Evolutionary conservation across 257 asterid genomes (phyloP).

Genomic region (Salvia miltiorrhiza): DNA sequence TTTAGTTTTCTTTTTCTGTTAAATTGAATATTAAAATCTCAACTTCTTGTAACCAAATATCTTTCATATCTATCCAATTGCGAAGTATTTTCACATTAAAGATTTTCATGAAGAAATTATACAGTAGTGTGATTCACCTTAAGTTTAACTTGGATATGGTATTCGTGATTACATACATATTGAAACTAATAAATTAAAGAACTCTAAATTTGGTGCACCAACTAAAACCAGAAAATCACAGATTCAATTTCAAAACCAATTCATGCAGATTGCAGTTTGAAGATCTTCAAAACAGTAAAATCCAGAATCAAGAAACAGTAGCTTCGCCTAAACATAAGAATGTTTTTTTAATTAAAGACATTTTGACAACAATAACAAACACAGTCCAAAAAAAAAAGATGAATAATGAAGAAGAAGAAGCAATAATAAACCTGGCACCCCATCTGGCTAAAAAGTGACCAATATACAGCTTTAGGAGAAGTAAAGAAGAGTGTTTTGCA

Average conservation of each 20-base stretch:
- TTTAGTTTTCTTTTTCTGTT: neutral
- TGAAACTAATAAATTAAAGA: too few relatives aligned
- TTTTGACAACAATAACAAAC: neutral
- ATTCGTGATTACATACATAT: too few relatives aligned
- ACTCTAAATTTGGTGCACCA: neutral
- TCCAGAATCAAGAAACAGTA: neutral
- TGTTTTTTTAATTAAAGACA: neutral
- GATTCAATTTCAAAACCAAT: neutral
- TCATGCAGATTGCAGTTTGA: neutral
- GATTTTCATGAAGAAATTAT: too few relatives aligned
- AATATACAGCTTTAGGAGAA: conserved; percentile 51
- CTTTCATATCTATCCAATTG: neutral
- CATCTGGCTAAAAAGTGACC: conserved; percentile 97
- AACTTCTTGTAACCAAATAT: neutral
- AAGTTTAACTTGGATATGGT: neutral
- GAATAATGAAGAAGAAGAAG: neutral
- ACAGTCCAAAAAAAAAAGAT: neutral
- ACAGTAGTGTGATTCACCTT: neutral
- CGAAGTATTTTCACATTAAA: neutral
- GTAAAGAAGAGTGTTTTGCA: conserved; percentile 37
- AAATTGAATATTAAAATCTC: too few relatives aligned
- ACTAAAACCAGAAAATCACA: neutral
- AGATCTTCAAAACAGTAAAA: neutral
- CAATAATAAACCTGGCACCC: conserved; percentile 74
- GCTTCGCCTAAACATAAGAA: neutral